Base-by-base conservation (phyloP, 176 grass and related monocot species). In the Metroxylon sagu region DNA sequence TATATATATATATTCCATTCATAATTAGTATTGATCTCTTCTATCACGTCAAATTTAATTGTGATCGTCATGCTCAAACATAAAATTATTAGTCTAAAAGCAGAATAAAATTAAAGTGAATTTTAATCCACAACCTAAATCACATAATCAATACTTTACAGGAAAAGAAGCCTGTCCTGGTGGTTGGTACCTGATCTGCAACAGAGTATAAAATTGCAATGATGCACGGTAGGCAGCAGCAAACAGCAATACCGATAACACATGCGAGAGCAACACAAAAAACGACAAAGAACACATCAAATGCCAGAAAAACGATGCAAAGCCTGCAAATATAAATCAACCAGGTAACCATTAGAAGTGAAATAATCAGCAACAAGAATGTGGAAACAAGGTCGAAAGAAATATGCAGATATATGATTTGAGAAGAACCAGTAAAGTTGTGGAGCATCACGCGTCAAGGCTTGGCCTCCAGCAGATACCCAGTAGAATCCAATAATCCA, bases 161-260 rank as follows among this genome's bases (percentile, higher is more conserved):
- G 35, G 1, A 43, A 43, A 43, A 43, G 35, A 43, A 43, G 35
- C 35, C 35, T 43, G 8, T 43, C 35, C 7, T 14, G 8, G 35
- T 43, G 35, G 35, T 43, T 43, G 35, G 8, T 86, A 78, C 78
- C 49, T 81, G 74, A 81, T 86, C 78, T 62, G 52, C 72, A 55
- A 81, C 74, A 25, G 60, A 70, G 57, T 74, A 80, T 49, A 85
- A 56, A 73, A 86, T 74, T 69, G 70, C 70, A 53, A 86, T 78
- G 48, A 82, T 78, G 53, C 78, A 86, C 55, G 74, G 65, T 48
- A 86, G 78, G 52, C 78, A 86, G 30, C 78, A 82, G 54, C 69
- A 86, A 54, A 77, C 50, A 64, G 78, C 60, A 74, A 77, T 54
- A 58, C 78, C 78, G 56, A 71, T 56, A 16, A 86, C 30, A 28